Base-by-base conservation (phyloP, 1,139 yeast species). In the Casaregolazyma lundiana region DNA sequence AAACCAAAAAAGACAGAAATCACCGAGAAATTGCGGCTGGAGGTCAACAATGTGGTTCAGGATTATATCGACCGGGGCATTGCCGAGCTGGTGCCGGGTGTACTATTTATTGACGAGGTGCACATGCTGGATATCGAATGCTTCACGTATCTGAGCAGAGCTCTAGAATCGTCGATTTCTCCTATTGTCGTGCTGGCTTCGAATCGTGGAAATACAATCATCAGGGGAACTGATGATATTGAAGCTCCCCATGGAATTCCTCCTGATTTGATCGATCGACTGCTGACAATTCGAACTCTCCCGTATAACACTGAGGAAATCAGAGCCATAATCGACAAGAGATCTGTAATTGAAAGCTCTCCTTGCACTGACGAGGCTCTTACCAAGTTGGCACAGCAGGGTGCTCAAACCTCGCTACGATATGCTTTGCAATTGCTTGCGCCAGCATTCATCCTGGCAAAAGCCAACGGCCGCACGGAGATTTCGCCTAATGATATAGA, bases 41-140 rank as follows among this genome's bases (percentile, higher is more conserved):
- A 92, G 69, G 96, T 92, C 55, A 90, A 92, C 71, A 89, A 87
- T 69, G 96, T 92, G 49, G 99, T 92, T 37, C 87, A 94, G 54
- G 88, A 89, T 66, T 92, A 92, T 68, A 90, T 92, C 50, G 97
- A 90, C 65, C 97, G 92, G 71, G 98, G 98, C 53, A 88, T 92
- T 49, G 99, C 99, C 15, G 99, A 92, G 69, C 75, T 92, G 49
- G 90, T 92, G 50, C 99, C 98, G n/a, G 99, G 99, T 56, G 98
- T 94, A 9, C 73, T 94, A 59, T 94, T 92, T 68, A 92, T 92
- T 59, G 98, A 92, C 67, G 98, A 92, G 69, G 98, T 90, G 22
- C 92, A 92, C 70, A 92, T 92, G 98, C 77, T 92, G 59, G 98
- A 92, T 64, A 81, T 92, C 53, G 98, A 92, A 70, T 84, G 94